Conservation (phyloP, 1,284 basidiomycete genomes). For the Cryptococcus hybrid region DNA sequence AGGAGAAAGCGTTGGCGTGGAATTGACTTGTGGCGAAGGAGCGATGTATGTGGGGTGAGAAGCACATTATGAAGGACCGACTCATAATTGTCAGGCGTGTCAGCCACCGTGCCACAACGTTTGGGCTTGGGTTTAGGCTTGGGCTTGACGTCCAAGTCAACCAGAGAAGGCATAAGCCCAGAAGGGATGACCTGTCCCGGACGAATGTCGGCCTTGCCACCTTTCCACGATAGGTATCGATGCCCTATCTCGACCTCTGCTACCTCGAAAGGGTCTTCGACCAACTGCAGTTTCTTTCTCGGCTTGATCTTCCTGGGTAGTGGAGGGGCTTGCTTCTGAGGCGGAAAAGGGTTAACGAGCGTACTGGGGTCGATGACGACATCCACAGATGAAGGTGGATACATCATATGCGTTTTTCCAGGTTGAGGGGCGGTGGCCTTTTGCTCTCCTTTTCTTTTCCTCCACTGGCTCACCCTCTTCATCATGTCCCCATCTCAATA, state of each 20-base stretch:
- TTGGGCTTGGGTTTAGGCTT: not conserved
- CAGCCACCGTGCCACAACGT: not conserved
- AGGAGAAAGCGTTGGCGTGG: slow-evolving; percentile 8
- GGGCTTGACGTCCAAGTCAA: not conserved
- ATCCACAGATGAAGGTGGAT: slow-evolving; percentile 7
- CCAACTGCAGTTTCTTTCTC: slow-evolving; percentile 1
- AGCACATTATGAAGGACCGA: slow-evolving; percentile 37
- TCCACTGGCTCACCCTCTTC: not conserved
- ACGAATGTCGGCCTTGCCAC: slow-evolving; percentile 31
- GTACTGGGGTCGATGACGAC: slow-evolving; percentile 12
- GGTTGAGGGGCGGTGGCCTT: slow-evolving; percentile 30
- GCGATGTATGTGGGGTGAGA: slow-evolving; percentile 33
- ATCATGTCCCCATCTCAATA: not conserved
- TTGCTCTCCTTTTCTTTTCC: not conserved
- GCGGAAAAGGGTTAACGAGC: not conserved
- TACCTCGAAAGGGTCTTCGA: slow-evolving; percentile 29
- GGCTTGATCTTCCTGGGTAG: slow-evolving; percentile 1
- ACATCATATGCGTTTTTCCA: slow-evolving; percentile 18
- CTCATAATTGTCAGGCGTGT: slow-evolving; percentile 21
- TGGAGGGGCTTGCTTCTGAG: not conserved
- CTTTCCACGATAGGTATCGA: slow-evolving; percentile 33
- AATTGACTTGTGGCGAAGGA: slow-evolving; percentile 14
- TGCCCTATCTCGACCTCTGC: slow-evolving; percentile 31
- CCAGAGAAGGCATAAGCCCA: slow-evolving; percentile 9
- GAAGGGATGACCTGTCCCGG: slow-evolving; percentile 31